phyloP scores from a whole-genome alignment of 2,329 filamentous ascomycete species.

The Dactylellina leptospora region DNA sequence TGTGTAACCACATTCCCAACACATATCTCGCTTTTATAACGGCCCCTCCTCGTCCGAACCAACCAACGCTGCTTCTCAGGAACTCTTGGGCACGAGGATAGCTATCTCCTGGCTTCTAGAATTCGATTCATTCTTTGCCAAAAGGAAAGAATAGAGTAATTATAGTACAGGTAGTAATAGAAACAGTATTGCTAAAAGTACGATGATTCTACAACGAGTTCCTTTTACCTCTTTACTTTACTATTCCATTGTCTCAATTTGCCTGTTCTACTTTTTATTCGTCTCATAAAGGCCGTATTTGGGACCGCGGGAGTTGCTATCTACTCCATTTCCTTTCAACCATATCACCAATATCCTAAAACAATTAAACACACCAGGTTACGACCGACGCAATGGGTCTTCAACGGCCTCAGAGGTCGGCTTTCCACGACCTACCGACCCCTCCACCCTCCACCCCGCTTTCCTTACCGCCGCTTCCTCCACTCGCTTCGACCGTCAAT shows the following conservation, averaged over 20 bases:
- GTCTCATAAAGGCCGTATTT: slow-evolving; percentile 23
- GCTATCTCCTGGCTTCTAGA: slow-evolving; percentile 25
- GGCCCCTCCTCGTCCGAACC: slow-evolving; percentile 16
- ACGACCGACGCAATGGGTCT: slow-evolving; percentile 34
- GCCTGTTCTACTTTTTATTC: slow-evolving; percentile 51
- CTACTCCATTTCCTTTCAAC: no score
- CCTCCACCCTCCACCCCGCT: slow-evolving; percentile 35
- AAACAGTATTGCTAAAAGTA: background rate
- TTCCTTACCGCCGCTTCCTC: slow-evolving; percentile 10
- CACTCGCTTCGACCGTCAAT: slow-evolving; percentile 41
- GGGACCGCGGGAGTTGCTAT: no score
- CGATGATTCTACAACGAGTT: slow-evolving; percentile 42
- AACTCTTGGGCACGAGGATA: background rate
- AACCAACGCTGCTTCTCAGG: slow-evolving; percentile 10
- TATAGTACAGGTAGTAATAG: background rate
- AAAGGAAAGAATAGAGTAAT: slow-evolving; percentile 4
- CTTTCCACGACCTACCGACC: slow-evolving; percentile 23
- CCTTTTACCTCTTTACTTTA: slow-evolving; percentile 43
- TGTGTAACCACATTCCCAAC: slow-evolving; percentile 40
- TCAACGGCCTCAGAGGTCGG: slow-evolving; percentile 15
- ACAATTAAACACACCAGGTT: slow-evolving; percentile 12
- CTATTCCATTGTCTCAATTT: slow-evolving; percentile 43
- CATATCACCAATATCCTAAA: slow-evolving; percentile 15
- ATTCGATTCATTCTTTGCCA: slow-evolving; percentile 11
- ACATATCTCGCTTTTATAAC: slow-evolving; percentile 40